Evolutionary conservation across 2,329 filamentous ascomycete genomes (phyloP).

Genomic region (Penicillium rolfsii): DNA sequence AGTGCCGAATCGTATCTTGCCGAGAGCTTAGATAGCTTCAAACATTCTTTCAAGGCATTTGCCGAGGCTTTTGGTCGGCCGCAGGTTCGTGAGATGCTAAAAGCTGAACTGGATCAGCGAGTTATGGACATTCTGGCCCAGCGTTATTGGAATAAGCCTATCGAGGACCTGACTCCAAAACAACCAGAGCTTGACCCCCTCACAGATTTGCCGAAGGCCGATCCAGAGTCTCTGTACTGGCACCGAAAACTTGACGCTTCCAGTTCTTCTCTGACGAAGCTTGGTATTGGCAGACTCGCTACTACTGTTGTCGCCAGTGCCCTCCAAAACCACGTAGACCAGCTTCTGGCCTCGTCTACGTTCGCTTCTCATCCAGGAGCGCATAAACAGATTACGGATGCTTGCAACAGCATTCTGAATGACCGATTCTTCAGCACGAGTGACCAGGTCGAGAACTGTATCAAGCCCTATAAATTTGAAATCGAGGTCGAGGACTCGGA

Average conservation of each 20-base stretch:
- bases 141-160: constrained; percentile 95
- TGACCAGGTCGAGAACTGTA: constrained; percentile 97
- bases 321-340: constrained; percentile 82
- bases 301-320: constrained; percentile 87
- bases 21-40: constrained; percentile 93
- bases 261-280: constrained; percentile 84
- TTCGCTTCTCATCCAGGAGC: constrained; percentile 92
- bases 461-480: constrained; percentile 98
- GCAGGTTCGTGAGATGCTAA: constrained; percentile 86
- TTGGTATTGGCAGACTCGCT: constrained; percentile 88
- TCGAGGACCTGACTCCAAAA: constrained; percentile 74
- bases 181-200: constrained; percentile 72
- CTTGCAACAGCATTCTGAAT: constrained; percentile 84
- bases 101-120: constrained; percentile 89
- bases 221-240: constrained; percentile 87
- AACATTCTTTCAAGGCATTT: constrained; percentile 96
- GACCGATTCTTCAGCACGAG: constrained; percentile 96
- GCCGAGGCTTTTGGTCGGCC: constrained; percentile 85
- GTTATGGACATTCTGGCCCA: constrained; percentile 91
- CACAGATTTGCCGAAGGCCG: constrained; percentile 78
- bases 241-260: constrained; percentile 92
- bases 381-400: constrained; percentile 87
- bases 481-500: constrained; percentile 92
- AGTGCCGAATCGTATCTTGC: constrained; percentile 96
- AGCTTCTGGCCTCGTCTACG: constrained; percentile 75